These are phyloP conservation scores for Iris macrosiphon DNA, from an alignment of 106 monocot genomes.

Conservation along the genomic window DNA sequence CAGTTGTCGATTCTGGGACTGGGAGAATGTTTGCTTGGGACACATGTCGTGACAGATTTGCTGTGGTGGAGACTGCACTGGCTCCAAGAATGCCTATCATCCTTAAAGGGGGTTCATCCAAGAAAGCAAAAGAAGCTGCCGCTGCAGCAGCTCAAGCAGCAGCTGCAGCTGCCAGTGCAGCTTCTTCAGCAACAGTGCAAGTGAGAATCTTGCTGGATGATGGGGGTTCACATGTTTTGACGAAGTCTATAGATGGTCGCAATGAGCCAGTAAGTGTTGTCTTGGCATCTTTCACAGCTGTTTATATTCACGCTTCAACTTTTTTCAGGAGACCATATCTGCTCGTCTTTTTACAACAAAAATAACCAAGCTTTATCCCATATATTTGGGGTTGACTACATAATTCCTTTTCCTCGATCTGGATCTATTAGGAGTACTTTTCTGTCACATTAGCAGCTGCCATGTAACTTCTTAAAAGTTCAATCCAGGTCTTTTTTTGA, in stretches of 20 bases:
- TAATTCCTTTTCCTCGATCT: too few species aligned
- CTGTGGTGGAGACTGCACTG: conserved; percentile 78
- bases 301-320: conserved; percentile 2
- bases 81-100: conserved; percentile 77
- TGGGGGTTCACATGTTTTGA: conserved; percentile 86
- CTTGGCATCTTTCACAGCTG: background rate
- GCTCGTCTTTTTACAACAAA: too few species aligned
- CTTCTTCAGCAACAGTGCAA: conserved; percentile 91
- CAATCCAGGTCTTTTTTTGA: too few species aligned
- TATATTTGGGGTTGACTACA: too few species aligned
- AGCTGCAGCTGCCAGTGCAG: conserved; percentile 89
- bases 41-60: conserved; percentile 96
- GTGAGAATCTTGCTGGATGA: conserved; percentile 95
- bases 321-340: too few species aligned
- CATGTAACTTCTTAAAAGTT: too few species aligned
- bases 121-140: conserved; percentile 96
- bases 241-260: conserved; percentile 89
- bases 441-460: too few species aligned
- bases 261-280: conserved; percentile 69
- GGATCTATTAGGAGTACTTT: too few species aligned
- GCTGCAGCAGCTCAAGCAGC: conserved; percentile 89
- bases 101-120: conserved; percentile 79
- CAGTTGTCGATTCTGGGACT: conserved; percentile 95
- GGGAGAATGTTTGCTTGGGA: conserved; percentile 98
- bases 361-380: too few species aligned